A percentile compares a stretch with the other conserved stretches of the same genome.
Conservation (phyloP, 2,329 filamentous ascomycete genomes). For the Penicillium olsonii region DNA sequence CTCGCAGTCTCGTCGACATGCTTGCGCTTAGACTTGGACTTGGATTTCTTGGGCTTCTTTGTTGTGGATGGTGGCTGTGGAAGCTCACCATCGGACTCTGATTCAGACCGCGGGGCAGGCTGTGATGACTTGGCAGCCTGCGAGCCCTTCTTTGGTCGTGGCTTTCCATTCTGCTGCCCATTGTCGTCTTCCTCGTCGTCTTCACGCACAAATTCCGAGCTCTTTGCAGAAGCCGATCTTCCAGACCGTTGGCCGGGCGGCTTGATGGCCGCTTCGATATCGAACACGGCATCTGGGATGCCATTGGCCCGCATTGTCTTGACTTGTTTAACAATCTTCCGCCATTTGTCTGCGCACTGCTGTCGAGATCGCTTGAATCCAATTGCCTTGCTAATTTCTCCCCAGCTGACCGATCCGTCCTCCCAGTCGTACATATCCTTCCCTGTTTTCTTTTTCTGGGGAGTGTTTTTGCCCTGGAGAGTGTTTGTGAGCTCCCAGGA, state of each 20-base stretch:
- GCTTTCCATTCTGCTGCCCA: not conserved
- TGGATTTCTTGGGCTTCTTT: slow-evolving; percentile 1
- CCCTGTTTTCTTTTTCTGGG: slow-evolving; percentile 25
- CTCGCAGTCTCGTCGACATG: not conserved
- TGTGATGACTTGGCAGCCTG: not conserved
- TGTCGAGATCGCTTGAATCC: slow-evolving; percentile 37
- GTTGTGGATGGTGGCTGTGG: not conserved
- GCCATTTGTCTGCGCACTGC: slow-evolving; percentile 44
- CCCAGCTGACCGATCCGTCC: slow-evolving; percentile 35
- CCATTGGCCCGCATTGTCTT: slow-evolving; percentile 21
- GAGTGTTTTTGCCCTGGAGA: too few relatives aligned
- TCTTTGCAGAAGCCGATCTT: slow-evolving; percentile 15
- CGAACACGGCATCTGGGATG: slow-evolving; percentile 27
- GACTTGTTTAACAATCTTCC: slow-evolving; percentile 32
- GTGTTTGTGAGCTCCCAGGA: slow-evolving; percentile 24
- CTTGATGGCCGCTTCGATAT: slow-evolving; percentile 15
- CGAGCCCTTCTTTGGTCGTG: not conserved
- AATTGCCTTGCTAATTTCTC: slow-evolving; percentile 32
- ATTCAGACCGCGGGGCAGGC: not conserved
- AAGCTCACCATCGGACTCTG: not conserved
- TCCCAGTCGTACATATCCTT: slow-evolving; percentile 41
- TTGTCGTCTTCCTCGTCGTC: slow-evolving; percentile 20
- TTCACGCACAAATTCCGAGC: slow-evolving; percentile 15
- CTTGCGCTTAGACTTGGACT: slow-evolving; percentile 2
- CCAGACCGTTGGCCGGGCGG: slow-evolving; percentile 8